Conservation (phyloP, 306 rosid species). For the Notholithocarpus densiflorus region DNA sequence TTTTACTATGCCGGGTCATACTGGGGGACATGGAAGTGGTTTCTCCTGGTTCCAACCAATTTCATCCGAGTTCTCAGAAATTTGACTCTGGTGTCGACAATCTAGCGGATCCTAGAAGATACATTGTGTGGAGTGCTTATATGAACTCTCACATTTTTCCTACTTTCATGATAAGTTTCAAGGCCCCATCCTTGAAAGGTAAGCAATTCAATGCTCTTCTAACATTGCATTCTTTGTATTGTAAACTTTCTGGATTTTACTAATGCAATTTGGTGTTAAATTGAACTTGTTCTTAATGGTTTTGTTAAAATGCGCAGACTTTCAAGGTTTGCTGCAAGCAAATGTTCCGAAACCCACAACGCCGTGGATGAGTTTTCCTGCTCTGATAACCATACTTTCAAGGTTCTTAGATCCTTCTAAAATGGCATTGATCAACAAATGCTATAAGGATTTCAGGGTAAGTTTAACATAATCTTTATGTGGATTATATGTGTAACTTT, state of each 20-base stretch:
- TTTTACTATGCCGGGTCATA: constrained; percentile 52
- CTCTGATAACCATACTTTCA: constrained; percentile 35
- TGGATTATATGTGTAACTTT: background rate
- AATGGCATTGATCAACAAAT: constrained; percentile 30
- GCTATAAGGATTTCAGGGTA: constrained; percentile 37
- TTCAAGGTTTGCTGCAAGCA: constrained; percentile 13
- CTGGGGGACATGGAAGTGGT: constrained; percentile 47
- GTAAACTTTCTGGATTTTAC: too few species aligned
- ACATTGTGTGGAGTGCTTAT: constrained; percentile 46
- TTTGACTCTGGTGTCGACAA: constrained; percentile 54
- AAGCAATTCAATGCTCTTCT: background rate
- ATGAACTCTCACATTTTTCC: constrained; percentile 56
- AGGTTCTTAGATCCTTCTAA: constrained; percentile 26
- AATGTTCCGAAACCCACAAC: constrained; percentile 9
- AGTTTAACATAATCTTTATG: background rate
- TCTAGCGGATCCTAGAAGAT: constrained; percentile 28
- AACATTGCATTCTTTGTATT: background rate
- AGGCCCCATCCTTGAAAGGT: constrained; percentile 20
- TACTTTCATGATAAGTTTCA: constrained; percentile 44
- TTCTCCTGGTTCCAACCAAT: constrained; percentile 40
- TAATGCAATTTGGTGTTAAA: too few species aligned
- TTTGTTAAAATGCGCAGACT: constrained; percentile 28
- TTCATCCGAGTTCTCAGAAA: constrained; percentile 36
- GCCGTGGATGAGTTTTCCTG: constrained; percentile 34
- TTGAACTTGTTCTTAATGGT: background rate